These are phyloP conservation scores for Mucor velutinosus DNA, from an alignment of 371 early-diverging fungal species.

Conservation along the genomic window DNA sequence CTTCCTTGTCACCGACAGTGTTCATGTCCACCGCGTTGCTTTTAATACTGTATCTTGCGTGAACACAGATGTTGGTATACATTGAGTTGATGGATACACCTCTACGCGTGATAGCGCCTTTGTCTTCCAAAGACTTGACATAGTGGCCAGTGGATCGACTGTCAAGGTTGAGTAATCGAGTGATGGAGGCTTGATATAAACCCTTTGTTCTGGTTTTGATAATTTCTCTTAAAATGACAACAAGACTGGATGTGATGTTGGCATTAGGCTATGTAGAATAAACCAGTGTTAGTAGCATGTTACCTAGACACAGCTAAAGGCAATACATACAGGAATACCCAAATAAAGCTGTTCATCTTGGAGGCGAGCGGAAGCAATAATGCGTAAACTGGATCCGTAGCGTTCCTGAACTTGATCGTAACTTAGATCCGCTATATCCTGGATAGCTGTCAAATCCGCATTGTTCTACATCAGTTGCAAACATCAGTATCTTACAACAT, in stretches of 20 bases:
- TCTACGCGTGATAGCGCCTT: slow-evolving; percentile 37
- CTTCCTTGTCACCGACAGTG: slow-evolving; percentile 1
- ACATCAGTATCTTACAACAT: not conserved
- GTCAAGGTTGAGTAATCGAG: slow-evolving; percentile 30
- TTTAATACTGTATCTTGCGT: slow-evolving; percentile 21
- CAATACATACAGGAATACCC: slow-evolving; percentile 36
- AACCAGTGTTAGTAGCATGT: not conserved
- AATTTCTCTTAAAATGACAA: slow-evolving; percentile 25
- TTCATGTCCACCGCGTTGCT: not conserved
- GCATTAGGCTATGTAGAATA: slow-evolving; percentile 25
- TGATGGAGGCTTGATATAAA: slow-evolving; percentile 35
- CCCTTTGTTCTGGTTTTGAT: slow-evolving; percentile 27
- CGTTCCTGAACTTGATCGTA: slow-evolving; percentile 25
- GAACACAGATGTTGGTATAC: slow-evolving; percentile 41
- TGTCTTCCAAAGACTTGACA: slow-evolving; percentile 37
- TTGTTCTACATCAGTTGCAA: not conserved
- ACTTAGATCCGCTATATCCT: slow-evolving; percentile 10
- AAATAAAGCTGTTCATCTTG: slow-evolving; percentile 36
- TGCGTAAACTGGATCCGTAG: slow-evolving; percentile 27
- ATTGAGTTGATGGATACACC: slow-evolving; percentile 18
- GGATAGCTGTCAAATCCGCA: not conserved
- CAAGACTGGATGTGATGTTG: slow-evolving; percentile 24
- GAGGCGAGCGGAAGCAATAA: slow-evolving; percentile 26
- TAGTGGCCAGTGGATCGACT: slow-evolving; percentile 48
- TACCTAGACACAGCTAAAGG: not conserved